Evolutionary conservation across 176 grass and related monocot genomes (phyloP), one percentile per base, ranked within the genome.

Genomic region (Metroxylon sagu): DNA sequence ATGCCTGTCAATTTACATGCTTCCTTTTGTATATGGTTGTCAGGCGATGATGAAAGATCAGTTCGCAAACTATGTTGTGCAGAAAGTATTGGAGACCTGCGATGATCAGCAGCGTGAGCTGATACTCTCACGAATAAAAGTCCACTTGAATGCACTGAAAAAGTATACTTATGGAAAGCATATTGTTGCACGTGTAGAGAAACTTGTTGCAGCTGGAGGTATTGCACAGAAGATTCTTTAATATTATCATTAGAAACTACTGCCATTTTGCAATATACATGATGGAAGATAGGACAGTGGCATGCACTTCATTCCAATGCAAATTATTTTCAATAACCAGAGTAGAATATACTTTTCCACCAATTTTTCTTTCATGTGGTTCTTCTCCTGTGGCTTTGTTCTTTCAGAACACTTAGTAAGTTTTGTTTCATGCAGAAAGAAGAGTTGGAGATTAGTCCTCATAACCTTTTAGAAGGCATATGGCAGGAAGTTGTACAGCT

Each of bases 11-110:
- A 10, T 18, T 56, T 23, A 55, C 17, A 17, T 50, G 29, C 16
- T 60, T 29, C 25, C 21, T 39, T 17, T 15, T 15, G 39, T 18
- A 1, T 43, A 5, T 27, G 50, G 5, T 25, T 57, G 58, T 1
- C 65, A 84, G 81, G 43, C 18, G 15, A 69, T 84, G 75, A 74
- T 79, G 59, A 49, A 69, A 51, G n/a, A 75, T 54, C 8, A 56
- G 49, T 70, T 67, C 49, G 81, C 49, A 18, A 75, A 79, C 18
- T 55, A 51, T 51, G 66, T 84, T 19, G 39, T 79, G 18, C 75
- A 84, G 60, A 71, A 62, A 48, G 62, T 74, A 1, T 23, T 75
- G 0, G 70, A 77, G 3, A 66, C 66, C 6, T 19, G 64, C 0
- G 28, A 39, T 1, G 25, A 51, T 5, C 50, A 57, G 55, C 60